Conservation (phyloP, 1,284 basidiomycete species). For the Sanghuangporus baumii region DNA sequence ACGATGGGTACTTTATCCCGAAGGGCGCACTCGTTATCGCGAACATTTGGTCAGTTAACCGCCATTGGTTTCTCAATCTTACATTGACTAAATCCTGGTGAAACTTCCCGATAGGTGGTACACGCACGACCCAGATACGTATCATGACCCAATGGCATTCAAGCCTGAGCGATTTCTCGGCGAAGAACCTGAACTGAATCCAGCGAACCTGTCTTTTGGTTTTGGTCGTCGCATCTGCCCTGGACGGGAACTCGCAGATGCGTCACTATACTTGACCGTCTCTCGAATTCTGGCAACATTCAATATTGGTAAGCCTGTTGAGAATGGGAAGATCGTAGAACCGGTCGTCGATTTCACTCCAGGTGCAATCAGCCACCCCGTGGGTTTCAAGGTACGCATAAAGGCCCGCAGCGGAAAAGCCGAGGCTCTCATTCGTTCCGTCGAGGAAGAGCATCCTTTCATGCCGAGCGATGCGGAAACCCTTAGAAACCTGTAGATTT, state of each 20-base stretch:
- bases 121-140: constrained; percentile 7
- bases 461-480: constrained; percentile 1
- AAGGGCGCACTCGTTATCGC: constrained; percentile 16
- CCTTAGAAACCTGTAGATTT: background rate
- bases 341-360: background rate
- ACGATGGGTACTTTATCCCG: constrained; percentile 18
- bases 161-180: constrained; percentile 26
- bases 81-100: background rate
- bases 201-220: constrained; percentile 7
- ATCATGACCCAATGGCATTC: constrained; percentile 25
- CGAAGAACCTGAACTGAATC: constrained; percentile 11
- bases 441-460: constrained; percentile 10
- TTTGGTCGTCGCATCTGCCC: constrained; percentile 18
- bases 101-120: background rate
- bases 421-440: background rate
- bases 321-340: background rate
- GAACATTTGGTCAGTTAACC: constrained; percentile 12
- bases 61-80: background rate
- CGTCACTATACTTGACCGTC: constrained; percentile 16
- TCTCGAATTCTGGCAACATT: constrained; percentile 15
- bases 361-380: constrained; percentile 6
- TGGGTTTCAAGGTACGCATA: background rate
- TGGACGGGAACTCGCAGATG: constrained; percentile 16
- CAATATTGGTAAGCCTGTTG: constrained; percentile 11
- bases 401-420: constrained; percentile 1